Conservation (phyloP, 768 basidiomycete genomes). For the Artomyces pyxidatus region DNA sequence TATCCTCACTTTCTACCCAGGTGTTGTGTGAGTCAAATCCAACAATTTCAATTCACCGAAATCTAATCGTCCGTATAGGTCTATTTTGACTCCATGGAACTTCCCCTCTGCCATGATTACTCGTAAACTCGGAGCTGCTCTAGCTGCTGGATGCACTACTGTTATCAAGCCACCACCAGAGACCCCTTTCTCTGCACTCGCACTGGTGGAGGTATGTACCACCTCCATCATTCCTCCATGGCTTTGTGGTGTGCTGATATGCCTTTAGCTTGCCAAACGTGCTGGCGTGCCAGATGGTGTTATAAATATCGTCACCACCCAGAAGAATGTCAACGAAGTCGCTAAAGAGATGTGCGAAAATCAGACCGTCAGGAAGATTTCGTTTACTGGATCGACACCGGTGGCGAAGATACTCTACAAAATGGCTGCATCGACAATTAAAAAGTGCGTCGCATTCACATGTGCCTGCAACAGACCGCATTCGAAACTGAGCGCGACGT, state of each 20-base stretch:
- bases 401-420: slow-evolving; percentile 72
- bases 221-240: background rate
- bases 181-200: slow-evolving; percentile 88
- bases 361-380: slow-evolving; percentile 77
- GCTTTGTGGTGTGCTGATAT: background rate
- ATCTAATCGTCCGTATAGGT: slow-evolving; percentile 30
- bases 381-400: slow-evolving; percentile 83
- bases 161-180: slow-evolving; percentile 95
- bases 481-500: background rate
- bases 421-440: slow-evolving; percentile 68
- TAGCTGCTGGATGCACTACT: slow-evolving; percentile 93
- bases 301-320: slow-evolving; percentile 88
- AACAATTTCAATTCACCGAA: background rate
- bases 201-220: slow-evolving; percentile 70
- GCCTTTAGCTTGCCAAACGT: slow-evolving; percentile 58
- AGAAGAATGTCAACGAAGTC: slow-evolving; percentile 76
- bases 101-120: slow-evolving; percentile 95
- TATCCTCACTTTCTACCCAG: slow-evolving; percentile 18
- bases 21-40: slow-evolving; percentile 35
- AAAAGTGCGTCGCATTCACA: slow-evolving; percentile 51
- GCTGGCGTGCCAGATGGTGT: slow-evolving; percentile 96
- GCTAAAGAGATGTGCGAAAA: slow-evolving; percentile 93
- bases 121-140: slow-evolving; percentile 80
- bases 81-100: slow-evolving; percentile 83
- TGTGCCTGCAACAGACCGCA: background rate